Base-by-base conservation (phyloP, 2,329 filamentous ascomycete species). In the Curvularia eragrostidis region DNA sequence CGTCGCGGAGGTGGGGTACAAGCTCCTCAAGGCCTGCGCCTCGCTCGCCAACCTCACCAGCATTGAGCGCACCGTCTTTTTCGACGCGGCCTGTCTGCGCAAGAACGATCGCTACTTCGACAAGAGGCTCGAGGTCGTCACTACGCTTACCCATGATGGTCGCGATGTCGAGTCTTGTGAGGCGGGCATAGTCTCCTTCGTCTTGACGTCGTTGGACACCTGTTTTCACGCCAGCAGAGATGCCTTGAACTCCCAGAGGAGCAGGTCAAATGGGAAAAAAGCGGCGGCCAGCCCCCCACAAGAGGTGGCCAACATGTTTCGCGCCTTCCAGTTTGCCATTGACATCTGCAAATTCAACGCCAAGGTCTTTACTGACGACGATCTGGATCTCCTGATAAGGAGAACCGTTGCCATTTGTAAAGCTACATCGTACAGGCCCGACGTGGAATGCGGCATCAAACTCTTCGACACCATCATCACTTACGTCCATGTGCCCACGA, bases 331-430 rank as follows among this genome's bases (percentile, higher is more conserved):
- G 12, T 90, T 88, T 63, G 81, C 89, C 52, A 83, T 84, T 56
- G 86, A 90, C 61, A 82, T 91, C 52, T 86, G 91, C 78, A 91
- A 91, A 71, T 93, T 91, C 80, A 91, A 89, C 71, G 89, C 87
- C 73, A 89, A 88, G 64, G 83, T 87, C 30, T 86, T 89, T 23
- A 83, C 84, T 62, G 87, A 90, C 62, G 76, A 82, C 30, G 85
- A 88, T 44, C 81, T 90, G 19, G 82, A 82, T 50, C 79, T 80
- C 3, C 77, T 93, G 52, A 84, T 93, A 55, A 82, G 85, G 55
- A 82, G 82, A 12, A 77, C 91, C 8, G 80, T 91, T 44, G 77
- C 81, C 52, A 90, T 93, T 44, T 91, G 89, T 75, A 84, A 87
- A 73, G 85, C 83, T 64, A 92, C 90, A 1, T 87, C 83, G 48